A percentile compares a stretch with the other conserved stretches of the same genome.
These are phyloP conservation scores for Digitaria exilis DNA, from an alignment of 202 grass and related monocot genomes.

Conservation along the genomic window DNA sequence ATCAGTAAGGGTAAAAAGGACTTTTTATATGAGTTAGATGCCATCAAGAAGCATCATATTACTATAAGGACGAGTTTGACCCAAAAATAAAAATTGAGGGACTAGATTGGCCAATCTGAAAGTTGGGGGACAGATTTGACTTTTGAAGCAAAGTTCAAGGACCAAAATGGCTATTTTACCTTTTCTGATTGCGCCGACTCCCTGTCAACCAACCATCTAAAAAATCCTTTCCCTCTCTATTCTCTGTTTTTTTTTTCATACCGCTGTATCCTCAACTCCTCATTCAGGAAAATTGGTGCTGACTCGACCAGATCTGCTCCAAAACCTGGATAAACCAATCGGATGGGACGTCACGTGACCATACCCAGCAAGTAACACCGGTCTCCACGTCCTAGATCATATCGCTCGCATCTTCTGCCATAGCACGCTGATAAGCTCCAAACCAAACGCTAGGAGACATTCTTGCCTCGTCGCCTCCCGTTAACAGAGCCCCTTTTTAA, in stretches of 20 bases:
- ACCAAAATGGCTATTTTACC: too few species aligned
- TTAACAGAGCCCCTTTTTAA: neutral
- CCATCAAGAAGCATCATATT: too few species aligned
- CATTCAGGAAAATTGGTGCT: neutral
- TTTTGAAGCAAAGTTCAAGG: too few species aligned
- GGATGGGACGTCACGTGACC: slow-evolving; percentile 11
- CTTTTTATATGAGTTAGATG: too few species aligned
- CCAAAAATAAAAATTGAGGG: too few species aligned
- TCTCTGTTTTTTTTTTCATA: neutral
- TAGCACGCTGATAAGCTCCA: neutral
- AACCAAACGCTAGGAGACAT: slow-evolving; percentile 16
- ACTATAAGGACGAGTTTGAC: too few species aligned
- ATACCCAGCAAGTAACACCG: neutral
- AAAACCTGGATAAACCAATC: neutral
- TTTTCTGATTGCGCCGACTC: too few species aligned
- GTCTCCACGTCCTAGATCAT: neutral
- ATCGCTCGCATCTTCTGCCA: slow-evolving; percentile 13
- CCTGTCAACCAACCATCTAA: too few species aligned
- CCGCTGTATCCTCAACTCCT: neutral
- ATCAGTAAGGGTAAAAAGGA: too few species aligned
- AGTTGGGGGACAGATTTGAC: too few species aligned
- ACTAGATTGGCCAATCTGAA: too few species aligned
- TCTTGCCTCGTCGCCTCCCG: neutral
- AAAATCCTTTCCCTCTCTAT: neutral
- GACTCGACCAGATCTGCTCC: neutral